Percentiles rank a stretch among this genome's conserved stretches.
Conservation (phyloP, 2,329 filamentous ascomycete species). For the Colletotrichum shisoi region DNA sequence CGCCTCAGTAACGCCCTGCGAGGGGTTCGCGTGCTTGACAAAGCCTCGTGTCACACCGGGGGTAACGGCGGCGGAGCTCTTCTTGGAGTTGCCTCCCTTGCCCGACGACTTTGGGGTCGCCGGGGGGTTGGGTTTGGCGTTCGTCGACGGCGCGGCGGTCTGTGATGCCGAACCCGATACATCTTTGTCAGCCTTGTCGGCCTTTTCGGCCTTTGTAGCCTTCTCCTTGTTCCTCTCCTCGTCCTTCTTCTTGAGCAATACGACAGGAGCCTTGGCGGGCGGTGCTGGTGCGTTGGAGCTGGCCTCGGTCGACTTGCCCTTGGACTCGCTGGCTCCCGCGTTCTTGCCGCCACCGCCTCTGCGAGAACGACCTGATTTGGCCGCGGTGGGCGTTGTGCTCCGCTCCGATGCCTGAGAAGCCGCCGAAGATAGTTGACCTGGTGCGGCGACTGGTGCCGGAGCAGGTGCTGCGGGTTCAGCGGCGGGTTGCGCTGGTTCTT, state of each 20-base stretch:
- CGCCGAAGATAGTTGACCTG: constrained; percentile 25
- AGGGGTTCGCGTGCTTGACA: constrained; percentile 83
- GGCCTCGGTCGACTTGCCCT: constrained; percentile 50
- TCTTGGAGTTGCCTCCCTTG: constrained; percentile 44
- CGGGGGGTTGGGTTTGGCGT: constrained; percentile 33
- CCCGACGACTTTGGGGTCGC: constrained; percentile 43
- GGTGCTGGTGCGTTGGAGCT: constrained; percentile 43
- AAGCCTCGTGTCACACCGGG: constrained; percentile 72
- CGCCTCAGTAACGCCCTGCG: constrained; percentile 88
- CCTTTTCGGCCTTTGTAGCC: constrained; percentile 1
- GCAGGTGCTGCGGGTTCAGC: constrained; percentile 41
- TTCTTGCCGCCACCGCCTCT: constrained; percentile 50
- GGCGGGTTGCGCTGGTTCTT: constrained; percentile 43
- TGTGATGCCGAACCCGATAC: constrained; percentile 35
- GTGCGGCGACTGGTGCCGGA: constrained; percentile 31
- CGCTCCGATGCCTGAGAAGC: constrained; percentile 30
- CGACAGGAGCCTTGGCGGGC: constrained; percentile 49
- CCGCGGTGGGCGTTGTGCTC: constrained; percentile 26
- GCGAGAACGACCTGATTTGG: constrained; percentile 40
- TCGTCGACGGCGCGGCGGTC: constrained; percentile 9
- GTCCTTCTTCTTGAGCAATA: constrained; percentile 54
- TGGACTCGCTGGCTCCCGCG: constrained; percentile 47
- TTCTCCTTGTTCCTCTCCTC: constrained; percentile 41
- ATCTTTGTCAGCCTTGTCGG: constrained; percentile 28
- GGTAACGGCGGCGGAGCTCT: constrained; percentile 46